phyloP scores from a whole-genome alignment of 768 basidiomycete genomes.

The Dentipellis sp. region DNA sequence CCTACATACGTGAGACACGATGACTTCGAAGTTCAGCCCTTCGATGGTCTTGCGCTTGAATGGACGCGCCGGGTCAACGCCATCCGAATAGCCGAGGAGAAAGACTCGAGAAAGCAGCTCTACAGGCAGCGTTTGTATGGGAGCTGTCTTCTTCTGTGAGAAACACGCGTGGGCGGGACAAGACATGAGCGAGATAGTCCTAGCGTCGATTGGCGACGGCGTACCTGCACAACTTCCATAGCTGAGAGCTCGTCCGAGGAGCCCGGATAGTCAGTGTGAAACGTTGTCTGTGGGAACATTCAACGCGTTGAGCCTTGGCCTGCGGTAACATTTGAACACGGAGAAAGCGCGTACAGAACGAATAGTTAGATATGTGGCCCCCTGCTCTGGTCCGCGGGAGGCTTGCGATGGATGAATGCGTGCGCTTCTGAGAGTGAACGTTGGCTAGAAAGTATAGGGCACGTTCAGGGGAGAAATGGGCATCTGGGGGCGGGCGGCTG shows the following conservation, averaged over 20 bases:
- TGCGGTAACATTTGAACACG: too few species aligned
- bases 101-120: slow-evolving; percentile 33
- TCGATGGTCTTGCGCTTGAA: slow-evolving; percentile 32
- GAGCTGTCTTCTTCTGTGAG: neutral
- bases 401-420: slow-evolving; percentile 5
- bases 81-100: slow-evolving; percentile 37
- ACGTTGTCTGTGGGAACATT: too few species aligned
- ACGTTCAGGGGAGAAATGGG: neutral
- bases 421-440: neutral
- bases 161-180: neutral
- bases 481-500: neutral
- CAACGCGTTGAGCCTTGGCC: too few species aligned
- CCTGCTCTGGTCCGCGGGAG: neutral
- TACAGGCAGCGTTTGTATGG: slow-evolving; percentile 19
- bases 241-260: neutral
- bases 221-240: neutral
- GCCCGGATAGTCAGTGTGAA: too few species aligned
- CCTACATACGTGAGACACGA: slow-evolving; percentile 48
- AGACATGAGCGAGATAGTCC: neutral
- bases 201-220: neutral
- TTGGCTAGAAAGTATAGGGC: too few species aligned
- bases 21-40: slow-evolving; percentile 40
- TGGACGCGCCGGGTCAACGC: slow-evolving; percentile 34
- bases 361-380: neutral
- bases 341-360: neutral